Conservation (phyloP, 768 basidiomycete species). For the Suillus placidus region DNA sequence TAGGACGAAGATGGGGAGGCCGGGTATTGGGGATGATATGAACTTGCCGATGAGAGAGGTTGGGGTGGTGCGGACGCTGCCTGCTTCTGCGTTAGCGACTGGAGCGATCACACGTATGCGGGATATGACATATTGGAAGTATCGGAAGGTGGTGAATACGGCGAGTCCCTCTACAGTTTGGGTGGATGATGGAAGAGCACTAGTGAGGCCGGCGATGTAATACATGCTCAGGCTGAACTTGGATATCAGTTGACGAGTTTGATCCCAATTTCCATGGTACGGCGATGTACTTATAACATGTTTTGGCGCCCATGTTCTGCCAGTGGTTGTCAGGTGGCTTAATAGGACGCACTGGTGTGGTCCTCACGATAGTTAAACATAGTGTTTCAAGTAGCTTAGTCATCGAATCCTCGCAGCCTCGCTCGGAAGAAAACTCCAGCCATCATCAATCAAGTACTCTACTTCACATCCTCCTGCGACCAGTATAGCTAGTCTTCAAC, state of each 20-base stretch:
- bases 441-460: too few relatives aligned
- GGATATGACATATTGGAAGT: slow-evolving; percentile 24
- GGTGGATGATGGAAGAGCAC: slow-evolving; percentile 3
- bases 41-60: slow-evolving; percentile 28
- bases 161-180: slow-evolving; percentile 29
- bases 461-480: too few relatives aligned
- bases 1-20: slow-evolving; percentile 22
- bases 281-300: background rate
- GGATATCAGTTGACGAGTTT: background rate
- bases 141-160: slow-evolving; percentile 27
- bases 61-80: slow-evolving; percentile 18
- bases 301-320: background rate
- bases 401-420: too few relatives aligned
- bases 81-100: slow-evolving; percentile 18
- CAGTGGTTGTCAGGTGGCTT: too few relatives aligned
- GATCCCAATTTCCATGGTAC: background rate
- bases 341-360: too few relatives aligned
- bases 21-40: slow-evolving; percentile 30
- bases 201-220: slow-evolving; percentile 31
- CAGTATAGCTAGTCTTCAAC: too few relatives aligned
- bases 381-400: too few relatives aligned
- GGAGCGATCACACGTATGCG: slow-evolving; percentile 1
- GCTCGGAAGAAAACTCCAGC: too few relatives aligned
- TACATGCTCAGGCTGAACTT: background rate
- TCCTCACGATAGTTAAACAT: too few relatives aligned